phyloP scores from a whole-genome alignment of 306 rosid genomes.

The Citrullus colocynthis region DNA sequence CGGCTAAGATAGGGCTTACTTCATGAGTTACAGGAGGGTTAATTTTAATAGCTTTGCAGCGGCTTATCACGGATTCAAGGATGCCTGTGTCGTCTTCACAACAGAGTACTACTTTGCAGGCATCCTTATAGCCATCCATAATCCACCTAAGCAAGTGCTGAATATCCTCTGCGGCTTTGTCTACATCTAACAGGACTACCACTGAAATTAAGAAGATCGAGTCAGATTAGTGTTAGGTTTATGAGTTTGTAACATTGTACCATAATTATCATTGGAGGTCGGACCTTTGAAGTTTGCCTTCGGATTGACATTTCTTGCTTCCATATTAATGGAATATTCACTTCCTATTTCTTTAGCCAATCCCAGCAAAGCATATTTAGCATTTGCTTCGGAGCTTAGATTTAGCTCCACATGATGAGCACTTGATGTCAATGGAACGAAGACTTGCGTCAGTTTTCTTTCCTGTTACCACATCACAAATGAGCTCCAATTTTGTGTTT shows the following conservation, averaged over 20 bases:
- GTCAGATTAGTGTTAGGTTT: conserved; percentile 8
- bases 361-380: conserved; percentile 72
- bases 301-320: conserved; percentile 41
- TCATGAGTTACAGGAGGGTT: conserved; percentile 58
- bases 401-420: conserved; percentile 70
- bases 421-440: conserved; percentile 61
- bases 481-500: conserved; percentile 6
- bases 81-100: conserved; percentile 52
- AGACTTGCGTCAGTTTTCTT: conserved; percentile 39
- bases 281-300: conserved; percentile 62
- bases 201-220: conserved; percentile 32
- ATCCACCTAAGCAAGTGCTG: conserved; percentile 85
- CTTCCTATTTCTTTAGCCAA: conserved; percentile 61
- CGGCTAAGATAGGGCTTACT: conserved; percentile 27
- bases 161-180: conserved; percentile 53
- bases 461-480: conserved; percentile 37
- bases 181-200: conserved; percentile 54
- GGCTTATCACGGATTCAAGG: conserved; percentile 43
- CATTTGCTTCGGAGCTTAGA: conserved; percentile 48
- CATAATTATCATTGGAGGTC: conserved; percentile 4
- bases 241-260: not conserved
- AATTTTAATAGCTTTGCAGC: conserved; percentile 41
- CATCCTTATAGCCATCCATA: conserved; percentile 62
- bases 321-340: conserved; percentile 41
- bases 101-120: conserved; percentile 57